Conservation (phyloP, 805 yeast genomes). For the Saturnispora kantuleensis region DNA sequence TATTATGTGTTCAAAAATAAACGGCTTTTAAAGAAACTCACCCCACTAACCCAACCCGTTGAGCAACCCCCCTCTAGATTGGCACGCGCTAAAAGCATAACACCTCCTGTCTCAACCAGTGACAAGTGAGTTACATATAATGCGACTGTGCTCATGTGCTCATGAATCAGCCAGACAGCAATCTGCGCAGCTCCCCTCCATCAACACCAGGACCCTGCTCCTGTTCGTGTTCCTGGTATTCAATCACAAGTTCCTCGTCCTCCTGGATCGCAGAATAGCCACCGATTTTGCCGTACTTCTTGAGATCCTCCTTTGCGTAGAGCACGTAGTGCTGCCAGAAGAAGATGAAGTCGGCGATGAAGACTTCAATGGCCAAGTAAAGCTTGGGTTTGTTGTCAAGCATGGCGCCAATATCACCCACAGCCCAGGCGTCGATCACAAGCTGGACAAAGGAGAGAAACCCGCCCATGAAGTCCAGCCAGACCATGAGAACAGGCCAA, state of each 20-base stretch:
- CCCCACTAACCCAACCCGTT: too few species aligned
- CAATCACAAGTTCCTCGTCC: slow-evolving; percentile 25
- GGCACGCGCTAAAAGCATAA: too few species aligned
- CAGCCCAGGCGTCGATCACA: slow-evolving; percentile 21
- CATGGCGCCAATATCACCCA: slow-evolving; percentile 18
- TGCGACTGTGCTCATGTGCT: too few species aligned
- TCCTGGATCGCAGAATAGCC: slow-evolving; percentile 21
- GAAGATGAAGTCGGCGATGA: slow-evolving; percentile 22
- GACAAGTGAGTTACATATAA: too few species aligned
- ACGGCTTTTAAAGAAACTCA: too few species aligned
- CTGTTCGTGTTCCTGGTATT: slow-evolving; percentile 25
- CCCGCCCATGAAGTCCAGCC: slow-evolving; percentile 26
- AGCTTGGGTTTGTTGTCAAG: slow-evolving; percentile 27
- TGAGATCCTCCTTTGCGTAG: slow-evolving; percentile 20
- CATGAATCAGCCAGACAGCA: slow-evolving; percentile 1
- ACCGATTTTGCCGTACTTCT: slow-evolving; percentile 16
- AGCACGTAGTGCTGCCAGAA: slow-evolving; percentile 27
- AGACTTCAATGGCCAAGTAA: slow-evolving; percentile 24
- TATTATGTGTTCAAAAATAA: too few species aligned
- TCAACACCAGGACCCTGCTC: slow-evolving; percentile 18
- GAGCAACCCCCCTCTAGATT: too few species aligned
- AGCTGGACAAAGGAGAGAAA: slow-evolving; percentile 24
- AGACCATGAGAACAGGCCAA: slow-evolving; percentile 29
- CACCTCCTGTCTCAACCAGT: too few species aligned
- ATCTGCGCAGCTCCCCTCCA: slow-evolving; percentile 21